Conservation (phyloP, 805 yeast genomes). For the Novakomyces olei region DNA sequence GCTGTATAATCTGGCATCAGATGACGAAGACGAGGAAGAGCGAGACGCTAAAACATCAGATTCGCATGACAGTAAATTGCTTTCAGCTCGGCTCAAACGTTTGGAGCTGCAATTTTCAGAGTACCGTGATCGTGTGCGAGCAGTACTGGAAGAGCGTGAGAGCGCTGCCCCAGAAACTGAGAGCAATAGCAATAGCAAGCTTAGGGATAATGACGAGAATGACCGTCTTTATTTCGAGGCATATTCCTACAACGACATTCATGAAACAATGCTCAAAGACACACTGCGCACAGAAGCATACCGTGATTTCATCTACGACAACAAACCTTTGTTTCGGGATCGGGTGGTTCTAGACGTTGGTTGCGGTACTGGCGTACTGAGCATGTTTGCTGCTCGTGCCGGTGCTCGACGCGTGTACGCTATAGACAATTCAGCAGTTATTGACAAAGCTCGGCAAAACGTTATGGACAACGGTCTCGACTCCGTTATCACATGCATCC, state of each 20-base stretch:
- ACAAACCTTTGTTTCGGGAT: slow-evolving; percentile 58
- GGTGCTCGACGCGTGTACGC: slow-evolving; percentile 82
- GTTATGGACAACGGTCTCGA: slow-evolving; percentile 56
- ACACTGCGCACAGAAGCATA: slow-evolving; percentile 62
- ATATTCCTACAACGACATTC: slow-evolving; percentile 76
- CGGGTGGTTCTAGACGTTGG: slow-evolving; percentile 83
- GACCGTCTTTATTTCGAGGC: slow-evolving; percentile 80
- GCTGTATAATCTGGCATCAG: slow-evolving; percentile 11
- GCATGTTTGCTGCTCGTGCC: slow-evolving; percentile 81
- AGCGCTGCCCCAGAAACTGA: neutral
- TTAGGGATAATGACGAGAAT: slow-evolving; percentile 14
- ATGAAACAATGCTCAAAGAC: slow-evolving; percentile 83
- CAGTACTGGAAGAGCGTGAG: neutral
- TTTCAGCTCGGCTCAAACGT: slow-evolving; percentile 6
- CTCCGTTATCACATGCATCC: slow-evolving; percentile 57
- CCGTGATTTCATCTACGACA: slow-evolving; percentile 63
- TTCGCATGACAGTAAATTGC: slow-evolving; percentile 4
- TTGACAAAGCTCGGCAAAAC: slow-evolving; percentile 54
- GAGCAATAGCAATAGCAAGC: neutral
- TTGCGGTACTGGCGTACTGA: slow-evolving; percentile 78
- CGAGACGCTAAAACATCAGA: slow-evolving; percentile 3
- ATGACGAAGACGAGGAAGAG: slow-evolving; percentile 9
- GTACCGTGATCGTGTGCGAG: slow-evolving; percentile 7
- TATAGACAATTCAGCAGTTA: slow-evolving; percentile 74
- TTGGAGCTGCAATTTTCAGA: slow-evolving; percentile 7